These are phyloP conservation scores for Jacaranda mimosifolia DNA, from an alignment of 257 asterid genomes.

Conservation along the genomic window DNA sequence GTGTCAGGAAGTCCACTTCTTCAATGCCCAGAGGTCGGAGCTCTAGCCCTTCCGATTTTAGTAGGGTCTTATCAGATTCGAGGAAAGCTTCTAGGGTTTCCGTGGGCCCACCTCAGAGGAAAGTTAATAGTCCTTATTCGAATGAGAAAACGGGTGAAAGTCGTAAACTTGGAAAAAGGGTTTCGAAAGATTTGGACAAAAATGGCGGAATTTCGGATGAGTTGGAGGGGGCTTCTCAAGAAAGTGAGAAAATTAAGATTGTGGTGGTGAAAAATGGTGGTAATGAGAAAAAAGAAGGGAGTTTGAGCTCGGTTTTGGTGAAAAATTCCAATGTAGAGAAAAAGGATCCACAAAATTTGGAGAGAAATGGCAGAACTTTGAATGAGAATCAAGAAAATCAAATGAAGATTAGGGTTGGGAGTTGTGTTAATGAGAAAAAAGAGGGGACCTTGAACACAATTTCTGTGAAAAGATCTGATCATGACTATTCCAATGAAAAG, in stretches of 20 bases:
- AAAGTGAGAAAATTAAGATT: conserved; percentile 28
- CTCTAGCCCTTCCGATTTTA: conserved; percentile 72
- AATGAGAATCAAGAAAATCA: conserved; percentile 31
- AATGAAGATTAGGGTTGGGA: conserved; percentile 29
- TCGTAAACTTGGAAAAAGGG: conserved; percentile 28
- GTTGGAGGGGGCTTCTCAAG: conserved; percentile 21
- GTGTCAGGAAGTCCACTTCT: conserved; percentile 62
- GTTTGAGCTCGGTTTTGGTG: conserved; percentile 32
- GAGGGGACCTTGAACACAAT: conserved; percentile 38
- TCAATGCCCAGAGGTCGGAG: conserved; percentile 89
- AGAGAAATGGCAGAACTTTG: conserved; percentile 24
- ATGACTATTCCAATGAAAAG: not conserved
- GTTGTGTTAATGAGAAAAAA: conserved; percentile 37
- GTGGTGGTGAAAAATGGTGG: conserved; percentile 4
- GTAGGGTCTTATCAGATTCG: conserved; percentile 53
- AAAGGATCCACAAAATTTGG: conserved; percentile 15
- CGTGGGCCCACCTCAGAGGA: conserved; percentile 41
- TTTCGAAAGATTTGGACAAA: conserved; percentile 29
- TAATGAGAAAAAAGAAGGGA: conserved; percentile 40
- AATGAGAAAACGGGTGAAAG: conserved; percentile 35
- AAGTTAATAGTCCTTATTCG: conserved; percentile 34
- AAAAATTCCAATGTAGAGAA: conserved; percentile 38
- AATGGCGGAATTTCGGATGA: conserved; percentile 26
- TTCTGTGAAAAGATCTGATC: conserved; percentile 28
- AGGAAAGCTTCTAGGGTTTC: conserved; percentile 54